Evolutionary conservation across 2,329 filamentous ascomycete species (phyloP), one percentile per base, ranked within the genome.

Genomic region (Colletotrichum simmondsii): DNA sequence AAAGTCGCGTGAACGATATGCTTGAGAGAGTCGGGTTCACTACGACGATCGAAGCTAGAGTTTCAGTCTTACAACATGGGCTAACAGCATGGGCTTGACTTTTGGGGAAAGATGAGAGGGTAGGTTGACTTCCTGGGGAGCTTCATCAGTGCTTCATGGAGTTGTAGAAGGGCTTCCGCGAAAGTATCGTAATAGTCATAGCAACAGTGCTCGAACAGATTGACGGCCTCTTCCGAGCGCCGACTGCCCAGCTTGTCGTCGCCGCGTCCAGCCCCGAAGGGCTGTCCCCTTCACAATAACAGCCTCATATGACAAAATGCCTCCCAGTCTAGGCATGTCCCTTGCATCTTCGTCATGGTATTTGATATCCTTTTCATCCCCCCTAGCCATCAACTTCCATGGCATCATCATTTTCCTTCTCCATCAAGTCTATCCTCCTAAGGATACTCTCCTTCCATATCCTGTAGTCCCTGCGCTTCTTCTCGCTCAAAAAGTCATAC

Each of bases 401-500:
- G 16, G 77, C 76, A 46, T 76, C 75, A 24, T 75, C 71, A 11
- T 73, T 74, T 53, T 77, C 78, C 65, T 80, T 78, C 75, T 89
- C 85, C 57, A 88, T 80, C 71, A 85, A 80, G 28, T 85, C 81
- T 71, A 94, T 89, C 75, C 86, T 86, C 71, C 81, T 83, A 78
- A 93, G 77, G 30, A 94, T 87, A 1, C 80, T 82, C 5, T 86
- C 85, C 80, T 92, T 92, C 94, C 94, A 97, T 22, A 79, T 80
- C 57, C 80, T 83, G 78, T 91, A 95, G 12, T 92, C 90, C 53
- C 84, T 85, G 76, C 87, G 86, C 75, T 90, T 90, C 73, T 87
- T 84, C 61, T 92, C 90, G 74, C 91, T 92, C 76, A 95, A 81
- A 77, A 92, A 94, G 77, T 95, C 92, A 77, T 93, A 92, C 59